Conservation (phyloP, 225 moss, liverwort and hornwort genomes). For the Rhytidiadelphus loreus region DNA sequence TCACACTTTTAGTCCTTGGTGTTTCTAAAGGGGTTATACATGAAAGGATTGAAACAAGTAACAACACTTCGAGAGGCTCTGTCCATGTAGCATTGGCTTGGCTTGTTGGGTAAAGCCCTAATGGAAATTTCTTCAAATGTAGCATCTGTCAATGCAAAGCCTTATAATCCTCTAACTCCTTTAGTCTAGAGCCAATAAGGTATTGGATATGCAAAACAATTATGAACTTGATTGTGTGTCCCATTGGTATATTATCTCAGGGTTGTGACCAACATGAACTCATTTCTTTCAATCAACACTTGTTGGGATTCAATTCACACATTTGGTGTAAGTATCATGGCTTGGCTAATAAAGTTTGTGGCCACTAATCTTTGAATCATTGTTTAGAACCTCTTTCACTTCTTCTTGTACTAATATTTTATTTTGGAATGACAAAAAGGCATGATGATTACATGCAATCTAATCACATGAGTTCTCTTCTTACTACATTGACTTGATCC, state of each 20-base stretch:
- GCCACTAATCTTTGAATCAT: too few relatives aligned
- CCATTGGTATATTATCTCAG: too few relatives aligned
- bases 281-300: background rate
- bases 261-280: background rate
- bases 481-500: too few relatives aligned
- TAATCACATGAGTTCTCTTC: too few relatives aligned
- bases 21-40: background rate
- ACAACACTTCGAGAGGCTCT: fast-evolving
- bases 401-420: too few relatives aligned
- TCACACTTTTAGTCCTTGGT: background rate
- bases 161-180: background rate
- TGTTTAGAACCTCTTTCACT: too few relatives aligned
- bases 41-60: background rate
- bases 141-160: background rate
- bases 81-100: background rate
- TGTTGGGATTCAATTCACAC: too few relatives aligned
- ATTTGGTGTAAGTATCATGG: too few relatives aligned
- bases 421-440: too few relatives aligned
- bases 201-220: background rate
- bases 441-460: too few relatives aligned
- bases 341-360: too few relatives aligned
- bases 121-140: background rate
- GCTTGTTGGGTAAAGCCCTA: background rate
- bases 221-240: background rate
- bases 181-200: background rate